A percentile compares a stretch with the other conserved stretches of the same genome.
Evolutionary conservation across 495 filamentous ascomycete genomes (phyloP).

Genomic region (Aspergillus diversus): DNA sequence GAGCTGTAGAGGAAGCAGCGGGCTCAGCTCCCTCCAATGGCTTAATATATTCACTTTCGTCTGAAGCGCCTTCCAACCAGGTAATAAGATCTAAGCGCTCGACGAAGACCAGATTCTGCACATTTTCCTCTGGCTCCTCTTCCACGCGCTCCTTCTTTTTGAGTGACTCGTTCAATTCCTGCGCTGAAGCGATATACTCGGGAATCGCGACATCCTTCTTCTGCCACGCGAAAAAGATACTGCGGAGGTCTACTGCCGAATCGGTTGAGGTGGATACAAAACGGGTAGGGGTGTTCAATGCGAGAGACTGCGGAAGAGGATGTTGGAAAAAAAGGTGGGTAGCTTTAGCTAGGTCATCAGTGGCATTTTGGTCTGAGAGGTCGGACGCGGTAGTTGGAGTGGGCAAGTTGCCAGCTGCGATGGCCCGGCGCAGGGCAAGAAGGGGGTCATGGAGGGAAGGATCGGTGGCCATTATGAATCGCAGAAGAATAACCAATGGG

Average conservation of each 20-base stretch:
- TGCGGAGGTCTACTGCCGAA: conserved; percentile 82
- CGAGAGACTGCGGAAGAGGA: conserved; percentile 64
- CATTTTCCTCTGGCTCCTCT: conserved; percentile 50
- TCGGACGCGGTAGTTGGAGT: conserved; percentile 71
- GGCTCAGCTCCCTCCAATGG: conserved; percentile 65
- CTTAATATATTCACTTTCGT: conserved; percentile 91
- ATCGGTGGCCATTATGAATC: conserved; percentile 33
- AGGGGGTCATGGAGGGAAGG: conserved; percentile 67
- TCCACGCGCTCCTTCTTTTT: conserved; percentile 55
- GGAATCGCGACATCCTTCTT: conserved; percentile 86
- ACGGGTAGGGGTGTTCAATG: conserved; percentile 77
- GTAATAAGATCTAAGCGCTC: conserved; percentile 88
- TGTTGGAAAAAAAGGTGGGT: conserved; percentile 79
- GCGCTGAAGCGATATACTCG: conserved; percentile 84
- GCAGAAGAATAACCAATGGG: too few relatives aligned
- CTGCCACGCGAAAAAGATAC: conserved; percentile 92
- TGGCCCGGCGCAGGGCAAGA: conserved; percentile 75
- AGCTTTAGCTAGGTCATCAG: conserved; percentile 70
- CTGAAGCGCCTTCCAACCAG: conserved; percentile 86
- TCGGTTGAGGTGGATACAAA: conserved; percentile 68
- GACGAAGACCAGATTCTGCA: conserved; percentile 86
- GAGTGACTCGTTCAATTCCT: conserved; percentile 80
- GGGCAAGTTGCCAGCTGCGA: conserved; percentile 66
- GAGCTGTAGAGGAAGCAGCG: conserved; percentile 46
- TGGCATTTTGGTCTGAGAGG: conserved; percentile 45